A percentile compares a stretch with the other conserved stretches of the same genome.
Evolutionary conservation across 2,329 filamentous ascomycete species (phyloP).

Genomic region (Cordyceps fumosorosea): DNA sequence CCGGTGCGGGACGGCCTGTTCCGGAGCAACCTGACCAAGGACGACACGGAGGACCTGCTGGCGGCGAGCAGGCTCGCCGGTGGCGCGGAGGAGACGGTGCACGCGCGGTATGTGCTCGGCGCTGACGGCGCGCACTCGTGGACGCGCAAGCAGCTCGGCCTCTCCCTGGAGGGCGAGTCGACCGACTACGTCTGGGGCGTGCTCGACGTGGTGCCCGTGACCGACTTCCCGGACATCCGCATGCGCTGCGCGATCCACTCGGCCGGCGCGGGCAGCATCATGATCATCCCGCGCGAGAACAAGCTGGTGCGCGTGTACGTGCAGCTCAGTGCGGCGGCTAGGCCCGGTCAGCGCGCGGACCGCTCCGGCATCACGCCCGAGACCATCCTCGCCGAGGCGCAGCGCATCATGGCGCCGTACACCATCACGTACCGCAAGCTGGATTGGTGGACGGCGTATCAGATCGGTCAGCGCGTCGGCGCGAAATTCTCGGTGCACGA

Average conservation of each 20-base stretch:
- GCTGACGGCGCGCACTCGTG: conserved; percentile 64
- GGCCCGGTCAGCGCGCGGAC: conserved; percentile 37
- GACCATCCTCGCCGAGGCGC: conserved; percentile 54
- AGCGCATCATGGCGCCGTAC: conserved; percentile 61
- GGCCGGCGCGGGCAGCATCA: conserved; percentile 48
- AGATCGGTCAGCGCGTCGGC: conserved; percentile 60
- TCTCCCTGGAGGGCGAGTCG: conserved; percentile 49
- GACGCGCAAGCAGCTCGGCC: conserved; percentile 52
- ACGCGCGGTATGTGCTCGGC: conserved; percentile 55
- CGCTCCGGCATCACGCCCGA: conserved; percentile 57
- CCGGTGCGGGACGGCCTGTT: conserved; percentile 49
- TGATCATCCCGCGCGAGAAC: conserved; percentile 60
- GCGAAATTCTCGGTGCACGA: conserved; percentile 47
- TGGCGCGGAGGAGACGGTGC: conserved; percentile 23
- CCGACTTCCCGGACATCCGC: conserved; percentile 54
- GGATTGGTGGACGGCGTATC: conserved; percentile 65
- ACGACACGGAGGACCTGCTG: conserved; percentile 50
- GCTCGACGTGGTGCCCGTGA: conserved; percentile 34
- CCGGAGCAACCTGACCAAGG: conserved; percentile 49
- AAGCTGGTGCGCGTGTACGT: conserved; percentile 60
- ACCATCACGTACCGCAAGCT: conserved; percentile 57
- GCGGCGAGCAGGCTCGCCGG: conserved; percentile 17
- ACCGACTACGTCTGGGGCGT: conserved; percentile 49
- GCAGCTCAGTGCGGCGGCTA: conserved; percentile 44
- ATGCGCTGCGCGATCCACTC: conserved; percentile 53